Conservation (phyloP, 1,284 basidiomycete genomes). For the Cystobasidiaceae sp. region DNA sequence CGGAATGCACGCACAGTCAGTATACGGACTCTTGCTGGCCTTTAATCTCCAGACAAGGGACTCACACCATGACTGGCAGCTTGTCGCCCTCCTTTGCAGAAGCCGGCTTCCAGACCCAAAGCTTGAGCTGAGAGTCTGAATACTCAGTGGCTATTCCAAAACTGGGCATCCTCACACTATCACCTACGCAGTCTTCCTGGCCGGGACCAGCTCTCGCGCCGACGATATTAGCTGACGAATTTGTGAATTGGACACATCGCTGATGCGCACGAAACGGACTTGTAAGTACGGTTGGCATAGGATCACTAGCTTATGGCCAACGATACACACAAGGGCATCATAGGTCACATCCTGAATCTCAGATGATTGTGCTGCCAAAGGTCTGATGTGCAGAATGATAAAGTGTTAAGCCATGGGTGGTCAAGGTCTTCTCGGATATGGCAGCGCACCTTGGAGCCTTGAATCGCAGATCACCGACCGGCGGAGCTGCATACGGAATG, state of each 20-base stretch:
- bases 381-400: neutral
- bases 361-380: constrained; percentile 12
- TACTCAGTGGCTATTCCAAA: neutral
- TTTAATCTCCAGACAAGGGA: neutral
- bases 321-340: constrained; percentile 15
- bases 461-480: constrained; percentile 35
- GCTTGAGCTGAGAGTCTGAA: neutral
- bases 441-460: constrained; percentile 28
- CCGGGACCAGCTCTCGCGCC: constrained; percentile 34
- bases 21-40: neutral
- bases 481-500: constrained; percentile 34
- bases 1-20: neutral
- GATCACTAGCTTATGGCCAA: neutral
- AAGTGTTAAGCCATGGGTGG: neutral
- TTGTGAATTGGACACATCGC: constrained; percentile 34
- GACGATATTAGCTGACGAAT: constrained; percentile 19
- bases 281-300: neutral
- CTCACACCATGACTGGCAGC: constrained; percentile 31
- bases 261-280: too few species aligned
- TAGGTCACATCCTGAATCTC: constrained; percentile 29
- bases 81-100: constrained; percentile 34
- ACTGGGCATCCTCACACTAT: neutral
- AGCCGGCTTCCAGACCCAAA: constrained; percentile 36
- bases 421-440: neutral
- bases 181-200: constrained; percentile 33